Percentiles rank a stretch among this genome's conserved stretches.
Evolutionary conservation across 2,329 filamentous ascomycete genomes (phyloP).

Genomic region (Verticillium nubilum): DNA sequence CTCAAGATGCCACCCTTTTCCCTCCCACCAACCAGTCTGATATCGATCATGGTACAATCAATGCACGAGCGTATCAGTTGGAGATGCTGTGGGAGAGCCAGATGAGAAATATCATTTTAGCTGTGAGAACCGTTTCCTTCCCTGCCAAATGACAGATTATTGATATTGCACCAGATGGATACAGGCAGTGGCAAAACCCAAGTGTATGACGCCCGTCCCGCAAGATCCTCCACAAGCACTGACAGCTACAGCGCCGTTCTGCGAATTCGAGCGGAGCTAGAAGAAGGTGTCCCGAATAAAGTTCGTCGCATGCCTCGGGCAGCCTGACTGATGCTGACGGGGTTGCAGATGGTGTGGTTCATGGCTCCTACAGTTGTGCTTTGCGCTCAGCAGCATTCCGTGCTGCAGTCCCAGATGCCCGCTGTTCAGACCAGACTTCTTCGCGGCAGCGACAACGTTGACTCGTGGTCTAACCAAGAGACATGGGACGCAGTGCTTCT

Average conservation of each 20-base stretch:
- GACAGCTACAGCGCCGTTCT: constrained; percentile 51
- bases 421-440: constrained; percentile 56
- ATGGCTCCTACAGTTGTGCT: constrained; percentile 64
- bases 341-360: constrained; percentile 61
- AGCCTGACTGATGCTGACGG: constrained; percentile 8
- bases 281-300: constrained; percentile 46
- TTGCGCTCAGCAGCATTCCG: constrained; percentile 59
- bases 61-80: constrained; percentile 60
- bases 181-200: constrained; percentile 77
- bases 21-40: not conserved
- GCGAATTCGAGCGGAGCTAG: constrained; percentile 61
- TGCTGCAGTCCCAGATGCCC: constrained; percentile 55
- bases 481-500: constrained; percentile 64
- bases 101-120: constrained; percentile 65
- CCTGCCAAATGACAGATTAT: not conserved
- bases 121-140: constrained; percentile 37
- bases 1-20: not conserved
- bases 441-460: constrained; percentile 62
- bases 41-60: constrained; percentile 20
- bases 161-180: constrained; percentile 56
- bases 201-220: constrained; percentile 45
- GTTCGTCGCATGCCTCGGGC: constrained; percentile 17
- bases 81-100: constrained; percentile 72
- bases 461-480: constrained; percentile 63
- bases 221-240: not conserved